Evolutionary conservation across 345 rosid genomes (phyloP).

Genomic region (Turritis glabra): DNA sequence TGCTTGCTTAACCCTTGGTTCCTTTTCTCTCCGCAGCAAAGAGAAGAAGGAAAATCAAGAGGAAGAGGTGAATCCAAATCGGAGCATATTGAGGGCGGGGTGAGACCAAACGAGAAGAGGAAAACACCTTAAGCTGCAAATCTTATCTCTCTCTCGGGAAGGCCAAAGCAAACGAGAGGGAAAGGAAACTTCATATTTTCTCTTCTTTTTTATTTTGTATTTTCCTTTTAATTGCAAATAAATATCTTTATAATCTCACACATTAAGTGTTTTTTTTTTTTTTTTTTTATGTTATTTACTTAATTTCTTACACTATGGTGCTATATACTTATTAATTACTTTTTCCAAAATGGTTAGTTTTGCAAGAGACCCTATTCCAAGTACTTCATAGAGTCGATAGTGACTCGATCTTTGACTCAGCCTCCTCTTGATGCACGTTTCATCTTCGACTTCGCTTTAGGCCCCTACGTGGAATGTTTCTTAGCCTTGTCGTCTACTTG

Average conservation of each 20-base stretch:
- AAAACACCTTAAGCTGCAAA: conserved; percentile 24
- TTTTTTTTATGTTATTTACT: too few species aligned
- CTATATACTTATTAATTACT: too few species aligned
- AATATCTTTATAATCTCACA: not conserved
- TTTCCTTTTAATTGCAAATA: not conserved
- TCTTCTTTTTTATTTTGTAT: not conserved
- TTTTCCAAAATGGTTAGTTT: too few species aligned
- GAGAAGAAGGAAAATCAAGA: conserved; percentile 24
- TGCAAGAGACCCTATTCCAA: too few species aligned
- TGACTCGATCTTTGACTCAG: too few species aligned
- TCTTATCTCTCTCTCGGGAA: conserved; percentile 33
- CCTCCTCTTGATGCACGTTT: too few species aligned
- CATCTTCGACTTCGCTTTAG: too few species aligned
- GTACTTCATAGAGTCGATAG: too few species aligned
- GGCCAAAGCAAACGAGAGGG: conserved; percentile 31
- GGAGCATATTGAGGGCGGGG: conserved; percentile 22
- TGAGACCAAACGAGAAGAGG: conserved; percentile 26
- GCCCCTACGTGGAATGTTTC: too few species aligned
- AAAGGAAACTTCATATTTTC: conserved; percentile 30
- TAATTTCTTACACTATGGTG: too few species aligned
- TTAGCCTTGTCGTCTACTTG: too few species aligned
- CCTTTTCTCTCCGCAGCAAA: conserved; percentile 32
- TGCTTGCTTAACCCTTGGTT: conserved; percentile 1
- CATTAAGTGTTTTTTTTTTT: not conserved
- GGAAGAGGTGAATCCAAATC: conserved; percentile 25